Conservation (phyloP, 805 yeast species). For the Allodekkera sacchari region DNA sequence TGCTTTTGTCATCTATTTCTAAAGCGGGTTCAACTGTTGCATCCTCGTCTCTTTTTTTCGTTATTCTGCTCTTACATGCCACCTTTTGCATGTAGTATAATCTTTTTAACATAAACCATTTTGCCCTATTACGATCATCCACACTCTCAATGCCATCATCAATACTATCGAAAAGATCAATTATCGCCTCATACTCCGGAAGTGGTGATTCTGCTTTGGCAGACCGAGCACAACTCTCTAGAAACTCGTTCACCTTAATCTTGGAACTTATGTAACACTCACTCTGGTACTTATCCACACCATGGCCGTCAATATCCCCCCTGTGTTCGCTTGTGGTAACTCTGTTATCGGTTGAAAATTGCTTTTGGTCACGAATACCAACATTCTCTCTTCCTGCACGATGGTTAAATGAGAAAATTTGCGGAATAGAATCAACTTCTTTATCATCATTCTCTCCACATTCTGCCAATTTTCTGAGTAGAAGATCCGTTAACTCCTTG, state of each 20-base stretch:
- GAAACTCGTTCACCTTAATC: slow-evolving; percentile 44
- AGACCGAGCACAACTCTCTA: slow-evolving; percentile 47
- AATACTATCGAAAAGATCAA: slow-evolving; percentile 45
- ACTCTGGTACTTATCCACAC: slow-evolving; percentile 54
- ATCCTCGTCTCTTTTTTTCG: background rate
- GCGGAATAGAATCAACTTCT: slow-evolving; percentile 21
- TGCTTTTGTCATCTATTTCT: background rate
- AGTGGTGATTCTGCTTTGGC: slow-evolving; percentile 25
- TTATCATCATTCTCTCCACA: slow-evolving; percentile 16
- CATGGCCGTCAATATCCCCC: slow-evolving; percentile 70
- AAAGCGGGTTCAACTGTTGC: background rate
- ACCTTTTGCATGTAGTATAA: slow-evolving; percentile 63
- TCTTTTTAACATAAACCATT: slow-evolving; percentile 67
- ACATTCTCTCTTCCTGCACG: slow-evolving; percentile 82
- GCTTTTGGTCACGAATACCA: slow-evolving; percentile 80
- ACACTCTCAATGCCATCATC: slow-evolving; percentile 17
- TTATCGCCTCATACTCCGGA: slow-evolving; percentile 52
- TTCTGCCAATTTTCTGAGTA: slow-evolving; percentile 15
- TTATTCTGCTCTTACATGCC: slow-evolving; percentile 33
- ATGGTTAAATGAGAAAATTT: slow-evolving; percentile 61
- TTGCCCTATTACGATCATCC: slow-evolving; percentile 39
- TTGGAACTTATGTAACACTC: slow-evolving; percentile 39
- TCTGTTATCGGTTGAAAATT: slow-evolving; percentile 73
- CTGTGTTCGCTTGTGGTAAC: slow-evolving; percentile 59
- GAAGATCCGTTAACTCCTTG: slow-evolving; percentile 11